Evolutionary conservation across 176 grass and related monocot genomes (phyloP).

Genomic region (Triticum timopheevii): DNA sequence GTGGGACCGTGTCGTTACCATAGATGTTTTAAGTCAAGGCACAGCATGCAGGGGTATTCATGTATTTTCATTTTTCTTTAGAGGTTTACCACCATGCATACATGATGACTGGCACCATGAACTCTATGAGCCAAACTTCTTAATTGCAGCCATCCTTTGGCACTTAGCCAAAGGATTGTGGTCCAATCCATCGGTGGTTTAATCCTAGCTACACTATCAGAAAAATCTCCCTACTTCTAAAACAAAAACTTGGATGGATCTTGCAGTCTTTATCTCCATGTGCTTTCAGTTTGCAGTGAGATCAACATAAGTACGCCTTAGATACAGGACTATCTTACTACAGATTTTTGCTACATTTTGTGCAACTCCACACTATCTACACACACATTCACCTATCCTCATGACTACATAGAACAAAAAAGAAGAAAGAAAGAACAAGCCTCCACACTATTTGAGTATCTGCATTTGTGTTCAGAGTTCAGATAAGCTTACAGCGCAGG

Average conservation of each 20-base stretch:
- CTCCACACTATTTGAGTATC: conserved; percentile 3
- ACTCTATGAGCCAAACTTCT: background rate
- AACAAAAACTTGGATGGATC: background rate
- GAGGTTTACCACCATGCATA: conserved; percentile 20
- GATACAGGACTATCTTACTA: background rate
- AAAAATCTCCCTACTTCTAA: conserved; percentile 19
- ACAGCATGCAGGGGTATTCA: background rate
- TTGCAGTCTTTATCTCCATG: background rate
- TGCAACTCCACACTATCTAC: background rate
- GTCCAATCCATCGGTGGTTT: background rate
- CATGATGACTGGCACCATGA: background rate
- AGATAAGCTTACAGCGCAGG: conserved; percentile 10
- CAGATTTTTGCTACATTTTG: background rate
- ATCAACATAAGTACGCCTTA: too few species aligned
- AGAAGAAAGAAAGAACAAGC: background rate
- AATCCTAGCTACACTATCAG: conserved; percentile 23
- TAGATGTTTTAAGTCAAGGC: too few species aligned
- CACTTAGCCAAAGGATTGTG: background rate
- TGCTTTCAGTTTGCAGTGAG: too few species aligned
- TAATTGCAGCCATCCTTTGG: background rate
- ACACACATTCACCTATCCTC: background rate
- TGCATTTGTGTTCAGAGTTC: conserved; percentile 1
- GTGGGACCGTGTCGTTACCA: too few species aligned
- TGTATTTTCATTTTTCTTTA: conserved; percentile 13
- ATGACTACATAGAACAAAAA: background rate